Base-by-base conservation (phyloP, 176 grass and related monocot genomes). In the Paspalum vaginatum region DNA sequence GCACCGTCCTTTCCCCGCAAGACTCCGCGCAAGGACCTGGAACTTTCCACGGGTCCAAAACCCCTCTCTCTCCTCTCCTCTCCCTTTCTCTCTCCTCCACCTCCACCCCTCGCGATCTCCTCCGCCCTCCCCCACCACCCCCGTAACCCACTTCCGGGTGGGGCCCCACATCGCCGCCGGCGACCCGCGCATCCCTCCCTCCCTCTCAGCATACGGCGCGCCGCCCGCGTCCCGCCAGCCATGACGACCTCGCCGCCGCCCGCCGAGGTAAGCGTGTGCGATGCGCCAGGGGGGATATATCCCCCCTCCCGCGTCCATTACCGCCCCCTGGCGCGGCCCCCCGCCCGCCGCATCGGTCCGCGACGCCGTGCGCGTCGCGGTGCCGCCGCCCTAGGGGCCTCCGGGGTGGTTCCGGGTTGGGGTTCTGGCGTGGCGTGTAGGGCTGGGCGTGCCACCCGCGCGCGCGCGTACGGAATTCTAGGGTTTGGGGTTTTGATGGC, bases 231-330 rank as follows among this genome's bases (percentile, higher is more conserved):
- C 21, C 49, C 47, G 40, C 14, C 13, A 47, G 47, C 59, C 79
- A 94, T 94, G 92, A 84, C 86, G 74, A 94, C 83, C 82, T 87
- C 88, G 9, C 83, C 91, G 24, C 91, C 91, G 53, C 86, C 87
- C 1, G 79, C 84, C 57, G 88, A 91, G 87, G 92, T 94, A 86
- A 86, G 78, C 52, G 14, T 42, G 21, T 32, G 57, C 65, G 64
- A 13, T 32, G 32, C 32, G 32, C 32, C 32, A 32, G 32, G 25
- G 18, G 69, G 21, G 42, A 27, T 20, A 32, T 69, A 17, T 5
- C n/a, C 15, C 40, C 76, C 32, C 18, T 6, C 11, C 4, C 27
- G 48, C 51, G 3, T 32, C 59, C 17, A 38, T 61, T 43, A 16
- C 11, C 16, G 8, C 39, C 26, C 55, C 55, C 48, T 57, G 71